These are phyloP conservation scores for Gilbertella persicaria DNA, from an alignment of 371 early-diverging fungal genomes.

Conservation along the genomic window DNA sequence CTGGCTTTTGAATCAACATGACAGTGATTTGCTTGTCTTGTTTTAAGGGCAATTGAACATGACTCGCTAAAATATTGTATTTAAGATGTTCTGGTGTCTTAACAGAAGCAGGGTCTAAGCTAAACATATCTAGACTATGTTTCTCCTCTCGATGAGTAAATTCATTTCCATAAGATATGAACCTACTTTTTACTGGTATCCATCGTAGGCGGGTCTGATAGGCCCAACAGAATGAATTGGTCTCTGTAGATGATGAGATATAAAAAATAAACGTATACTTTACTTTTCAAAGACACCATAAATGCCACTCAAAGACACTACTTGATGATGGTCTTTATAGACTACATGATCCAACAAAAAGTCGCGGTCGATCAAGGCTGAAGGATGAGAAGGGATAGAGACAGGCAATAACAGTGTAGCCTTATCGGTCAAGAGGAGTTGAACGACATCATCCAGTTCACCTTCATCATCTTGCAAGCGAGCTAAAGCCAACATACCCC, in stretches of 20 bases:
- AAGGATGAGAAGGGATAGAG: slow-evolving; percentile 46
- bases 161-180: not conserved
- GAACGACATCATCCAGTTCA: slow-evolving; percentile 44
- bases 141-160: no score
- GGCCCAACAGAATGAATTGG: slow-evolving; percentile 27
- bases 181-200: slow-evolving; percentile 22
- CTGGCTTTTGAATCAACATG: slow-evolving; percentile 47
- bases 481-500: slow-evolving; percentile 48
- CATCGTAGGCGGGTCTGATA: slow-evolving; percentile 7
- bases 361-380: slow-evolving; percentile 44
- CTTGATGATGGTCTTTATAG: slow-evolving; percentile 31
- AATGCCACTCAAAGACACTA: slow-evolving; percentile 44
- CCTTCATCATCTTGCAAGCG: slow-evolving; percentile 32
- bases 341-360: slow-evolving; percentile 54
- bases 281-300: slow-evolving; percentile 49
- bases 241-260: slow-evolving; percentile 10
- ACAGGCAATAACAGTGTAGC: slow-evolving; percentile 46
- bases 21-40: slow-evolving; percentile 30
- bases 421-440: slow-evolving; percentile 31
- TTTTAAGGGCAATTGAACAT: slow-evolving; percentile 40
- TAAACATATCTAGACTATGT: slow-evolving; percentile 34
- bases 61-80: slow-evolving; percentile 49
- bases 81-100: slow-evolving; percentile 35
- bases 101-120: slow-evolving; percentile 26
- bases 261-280: no score